Evolutionary conservation across 164 flowering plant species (phyloP).

Genomic region (Sextonia rubra): DNA sequence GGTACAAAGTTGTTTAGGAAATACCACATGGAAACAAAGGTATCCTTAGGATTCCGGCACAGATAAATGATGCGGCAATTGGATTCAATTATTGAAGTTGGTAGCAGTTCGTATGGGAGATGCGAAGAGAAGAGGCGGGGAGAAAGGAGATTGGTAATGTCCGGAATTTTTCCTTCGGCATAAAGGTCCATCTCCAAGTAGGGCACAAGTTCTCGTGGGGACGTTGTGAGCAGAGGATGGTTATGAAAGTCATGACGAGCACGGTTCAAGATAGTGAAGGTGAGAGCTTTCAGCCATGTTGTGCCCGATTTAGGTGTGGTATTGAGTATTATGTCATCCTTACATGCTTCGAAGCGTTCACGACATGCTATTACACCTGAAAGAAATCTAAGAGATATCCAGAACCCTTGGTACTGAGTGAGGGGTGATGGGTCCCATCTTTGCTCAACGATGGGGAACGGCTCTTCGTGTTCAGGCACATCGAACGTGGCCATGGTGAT

Average conservation of each 20-base stretch:
- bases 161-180: background rate
- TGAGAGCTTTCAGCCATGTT: slow-evolving; percentile 1
- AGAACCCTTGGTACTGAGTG: slow-evolving; percentile 8
- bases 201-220: slow-evolving; percentile 1
- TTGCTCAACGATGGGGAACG: background rate
- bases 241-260: background rate
- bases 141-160: background rate
- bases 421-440: background rate
- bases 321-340: background rate
- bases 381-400: background rate
- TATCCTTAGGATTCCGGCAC: slow-evolving; percentile 8
- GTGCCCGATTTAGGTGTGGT: slow-evolving; percentile 6
- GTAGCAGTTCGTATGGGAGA: background rate
- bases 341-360: background rate
- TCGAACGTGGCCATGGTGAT: no score
- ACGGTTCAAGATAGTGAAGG: background rate
- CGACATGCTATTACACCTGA: background rate
- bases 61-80: slow-evolving; percentile 17
- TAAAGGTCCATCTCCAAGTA: background rate
- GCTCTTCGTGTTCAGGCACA: no score
- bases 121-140: slow-evolving; percentile 6
- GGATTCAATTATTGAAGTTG: background rate
- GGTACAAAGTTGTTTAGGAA: background rate
- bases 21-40: slow-evolving; percentile 11
- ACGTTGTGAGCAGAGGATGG: slow-evolving; percentile 1